phyloP scores from a whole-genome alignment of 2,329 filamentous ascomycete genomes.

The Nakataea oryzae region DNA sequence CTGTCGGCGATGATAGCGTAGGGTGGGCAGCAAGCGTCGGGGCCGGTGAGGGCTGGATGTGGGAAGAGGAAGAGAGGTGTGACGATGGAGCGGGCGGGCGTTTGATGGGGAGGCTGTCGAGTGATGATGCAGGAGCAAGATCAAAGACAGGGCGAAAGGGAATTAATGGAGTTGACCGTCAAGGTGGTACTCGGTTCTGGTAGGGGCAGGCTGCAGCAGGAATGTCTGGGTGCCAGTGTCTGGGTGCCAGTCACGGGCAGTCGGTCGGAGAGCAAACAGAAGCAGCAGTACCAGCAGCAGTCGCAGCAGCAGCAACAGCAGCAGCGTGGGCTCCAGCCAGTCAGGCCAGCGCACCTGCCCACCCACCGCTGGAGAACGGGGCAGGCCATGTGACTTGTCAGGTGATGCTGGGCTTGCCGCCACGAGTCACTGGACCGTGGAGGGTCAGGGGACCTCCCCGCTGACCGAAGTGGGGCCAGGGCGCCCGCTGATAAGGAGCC shows the following conservation, averaged over 20 bases:
- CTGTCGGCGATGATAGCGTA: not conserved
- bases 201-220: not conserved
- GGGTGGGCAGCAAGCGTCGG: not conserved
- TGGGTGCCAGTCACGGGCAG: not conserved
- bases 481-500: not conserved
- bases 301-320: too few species aligned
- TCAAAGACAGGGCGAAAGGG: not conserved
- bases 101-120: not conserved
- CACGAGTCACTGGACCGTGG: not conserved
- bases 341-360: too few species aligned
- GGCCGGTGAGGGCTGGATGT: slow-evolving; percentile 6
- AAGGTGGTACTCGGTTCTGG: not conserved
- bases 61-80: not conserved
- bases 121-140: not conserved
- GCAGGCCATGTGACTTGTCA: not conserved
- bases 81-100: not conserved
- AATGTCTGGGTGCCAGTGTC: not conserved
- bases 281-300: too few species aligned
- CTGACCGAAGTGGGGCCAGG: not conserved
- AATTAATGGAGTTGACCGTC: not conserved
- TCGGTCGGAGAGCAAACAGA: slow-evolving; percentile 2
- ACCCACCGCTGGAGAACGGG: not conserved
- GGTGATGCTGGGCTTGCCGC: too few species aligned
- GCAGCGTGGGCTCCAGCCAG: too few species aligned
- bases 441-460: not conserved